Conservation (phyloP, 2,329 filamentous ascomycete species). For the Xylaria multiplex region DNA sequence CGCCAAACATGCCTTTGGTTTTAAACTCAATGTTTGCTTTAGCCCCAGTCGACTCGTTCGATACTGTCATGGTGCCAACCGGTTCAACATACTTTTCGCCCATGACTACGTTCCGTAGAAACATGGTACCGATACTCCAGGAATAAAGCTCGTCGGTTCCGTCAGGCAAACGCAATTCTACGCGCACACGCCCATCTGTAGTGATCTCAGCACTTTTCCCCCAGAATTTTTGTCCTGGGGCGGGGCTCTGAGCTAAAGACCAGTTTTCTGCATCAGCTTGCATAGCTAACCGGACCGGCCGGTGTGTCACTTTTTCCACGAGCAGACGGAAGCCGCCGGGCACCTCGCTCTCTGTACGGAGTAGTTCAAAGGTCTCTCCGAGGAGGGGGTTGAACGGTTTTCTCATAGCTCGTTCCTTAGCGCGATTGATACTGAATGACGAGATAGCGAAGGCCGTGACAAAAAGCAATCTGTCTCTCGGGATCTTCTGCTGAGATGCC, state of each 20-base stretch:
- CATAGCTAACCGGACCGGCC: slow-evolving; percentile 90
- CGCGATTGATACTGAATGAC: slow-evolving; percentile 80
- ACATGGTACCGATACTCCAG: slow-evolving; percentile 88
- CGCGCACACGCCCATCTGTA: slow-evolving; percentile 85
- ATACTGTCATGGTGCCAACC: slow-evolving; percentile 86
- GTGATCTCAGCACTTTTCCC: slow-evolving; percentile 95
- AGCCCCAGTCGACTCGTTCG: slow-evolving; percentile 84
- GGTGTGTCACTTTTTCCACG: slow-evolving; percentile 95
- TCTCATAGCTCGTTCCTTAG: slow-evolving; percentile 89
- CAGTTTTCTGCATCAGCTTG: slow-evolving; percentile 88
- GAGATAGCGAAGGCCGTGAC: slow-evolving; percentile 92
- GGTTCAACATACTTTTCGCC: slow-evolving; percentile 99
- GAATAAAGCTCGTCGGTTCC: slow-evolving; percentile 83
- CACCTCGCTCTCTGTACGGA: slow-evolving; percentile 80
- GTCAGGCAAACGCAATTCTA: slow-evolving; percentile 74
- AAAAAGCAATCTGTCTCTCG: slow-evolving; percentile 79
- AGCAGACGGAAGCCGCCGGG: slow-evolving; percentile 84
- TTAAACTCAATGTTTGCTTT: slow-evolving; percentile 92
- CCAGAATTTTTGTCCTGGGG: slow-evolving; percentile 97
- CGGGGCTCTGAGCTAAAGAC: slow-evolving; percentile 87
- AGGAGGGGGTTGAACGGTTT: slow-evolving; percentile 98
- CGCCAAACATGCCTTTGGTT: slow-evolving; percentile 95
- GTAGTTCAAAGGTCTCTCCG: slow-evolving; percentile 92
- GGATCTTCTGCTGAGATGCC: slow-evolving; percentile 70
- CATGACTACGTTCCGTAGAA: slow-evolving; percentile 94